Conservation (phyloP, 331 rosid genomes). For the Arachis monticola region DNA sequence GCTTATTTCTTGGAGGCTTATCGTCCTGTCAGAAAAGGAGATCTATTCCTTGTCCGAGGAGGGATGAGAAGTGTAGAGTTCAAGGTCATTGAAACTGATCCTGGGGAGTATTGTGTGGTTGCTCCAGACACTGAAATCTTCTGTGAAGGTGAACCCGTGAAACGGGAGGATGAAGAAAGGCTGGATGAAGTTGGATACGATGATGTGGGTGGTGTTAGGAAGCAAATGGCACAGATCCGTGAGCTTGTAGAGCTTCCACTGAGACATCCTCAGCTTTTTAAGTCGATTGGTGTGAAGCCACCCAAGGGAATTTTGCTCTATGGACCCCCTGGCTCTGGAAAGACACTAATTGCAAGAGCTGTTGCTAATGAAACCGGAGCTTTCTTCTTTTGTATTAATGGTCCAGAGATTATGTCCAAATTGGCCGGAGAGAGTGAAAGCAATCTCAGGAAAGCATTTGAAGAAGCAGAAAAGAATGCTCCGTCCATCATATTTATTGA, state of each 20-base stretch:
- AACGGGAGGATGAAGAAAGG: constrained; percentile 70
- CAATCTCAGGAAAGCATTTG: constrained; percentile 67
- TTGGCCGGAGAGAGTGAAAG: constrained; percentile 75
- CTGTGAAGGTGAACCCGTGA: constrained; percentile 65
- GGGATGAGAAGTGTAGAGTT: constrained; percentile 71
- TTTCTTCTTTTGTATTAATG: constrained; percentile 68
- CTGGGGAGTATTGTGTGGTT: constrained; percentile 64
- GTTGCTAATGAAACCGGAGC: constrained; percentile 77
- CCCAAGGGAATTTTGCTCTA: constrained; percentile 70
- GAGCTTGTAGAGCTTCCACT: constrained; percentile 70
- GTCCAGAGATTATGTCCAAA: constrained; percentile 76
- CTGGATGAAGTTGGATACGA: constrained; percentile 72
- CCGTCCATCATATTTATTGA: constrained; percentile 71
- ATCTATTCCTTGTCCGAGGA: constrained; percentile 65
- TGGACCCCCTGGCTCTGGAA: constrained; percentile 79
- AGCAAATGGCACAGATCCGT: constrained; percentile 75
- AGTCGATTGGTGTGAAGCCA: constrained; percentile 73
- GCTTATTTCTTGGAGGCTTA: constrained; percentile 68
- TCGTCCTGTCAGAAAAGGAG: constrained; percentile 71
- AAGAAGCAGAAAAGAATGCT: constrained; percentile 71
- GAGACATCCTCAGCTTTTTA: constrained; percentile 72
- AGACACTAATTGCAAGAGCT: constrained; percentile 65
- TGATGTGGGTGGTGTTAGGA: constrained; percentile 76
- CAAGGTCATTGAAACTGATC: constrained; percentile 71
- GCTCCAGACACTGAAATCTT: constrained; percentile 72